phyloP scores from a whole-genome alignment of 805 yeast species.

The Candida parachauliodes region DNA sequence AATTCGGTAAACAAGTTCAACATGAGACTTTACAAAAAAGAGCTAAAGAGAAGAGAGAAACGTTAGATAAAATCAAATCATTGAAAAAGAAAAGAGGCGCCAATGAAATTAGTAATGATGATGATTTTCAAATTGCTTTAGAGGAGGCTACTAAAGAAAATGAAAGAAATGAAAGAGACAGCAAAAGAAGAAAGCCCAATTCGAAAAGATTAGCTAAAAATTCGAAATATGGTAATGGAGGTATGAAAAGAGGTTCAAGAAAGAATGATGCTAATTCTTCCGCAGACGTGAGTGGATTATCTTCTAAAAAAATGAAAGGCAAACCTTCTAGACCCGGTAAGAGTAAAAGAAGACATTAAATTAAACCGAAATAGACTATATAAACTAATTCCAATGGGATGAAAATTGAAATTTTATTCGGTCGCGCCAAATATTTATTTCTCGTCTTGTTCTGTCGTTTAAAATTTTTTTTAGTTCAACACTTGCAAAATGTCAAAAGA shows the following conservation, averaged over 20 bases:
- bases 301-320: constrained; percentile 49
- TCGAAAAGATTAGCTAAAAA: constrained; percentile 69
- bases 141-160: constrained; percentile 71
- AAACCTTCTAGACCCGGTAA: constrained; percentile 45
- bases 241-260: constrained; percentile 69
- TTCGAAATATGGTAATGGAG: constrained; percentile 73
- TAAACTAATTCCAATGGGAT: too few relatives aligned
- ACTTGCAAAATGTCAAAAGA: constrained; percentile 23
- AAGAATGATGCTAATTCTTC: constrained; percentile 71
- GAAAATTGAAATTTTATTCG: too few relatives aligned
- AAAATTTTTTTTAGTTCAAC: not conserved
- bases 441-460: constrained; percentile 2
- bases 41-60: constrained; percentile 87
- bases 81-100: constrained; percentile 83
- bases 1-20: constrained; percentile 96
- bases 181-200: constrained; percentile 56
- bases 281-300: constrained; percentile 61
- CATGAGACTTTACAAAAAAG: constrained; percentile 89
- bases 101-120: constrained; percentile 67
- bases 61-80: constrained; percentile 85
- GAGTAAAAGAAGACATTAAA: constrained; percentile 23
- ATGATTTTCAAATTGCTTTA: constrained; percentile 80
- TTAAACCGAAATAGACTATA: too few relatives aligned
- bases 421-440: not conserved
- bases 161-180: constrained; percentile 27